phyloP scores from a whole-genome alignment of 108 stramenopile genomes.

The Chaetoceros tenuissimus region DNA sequence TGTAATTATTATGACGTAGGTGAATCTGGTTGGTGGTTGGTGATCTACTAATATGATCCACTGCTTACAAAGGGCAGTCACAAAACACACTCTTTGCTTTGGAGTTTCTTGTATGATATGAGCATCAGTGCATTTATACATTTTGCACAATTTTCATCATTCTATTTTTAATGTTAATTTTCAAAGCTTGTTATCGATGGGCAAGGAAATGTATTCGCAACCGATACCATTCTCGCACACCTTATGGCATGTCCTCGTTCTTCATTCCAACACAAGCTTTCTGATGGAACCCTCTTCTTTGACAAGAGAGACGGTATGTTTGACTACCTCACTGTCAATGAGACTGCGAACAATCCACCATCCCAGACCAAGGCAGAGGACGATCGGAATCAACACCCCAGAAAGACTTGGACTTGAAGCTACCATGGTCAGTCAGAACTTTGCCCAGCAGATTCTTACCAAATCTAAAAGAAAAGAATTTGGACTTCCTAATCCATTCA shows the following conservation, averaged over 20 bases:
- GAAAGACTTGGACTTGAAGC: conserved; percentile 91
- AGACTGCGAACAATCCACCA: conserved; percentile 81
- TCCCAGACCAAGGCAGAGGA: conserved; percentile 31
- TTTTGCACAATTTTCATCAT: too few species aligned
- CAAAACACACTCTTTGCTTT: too few species aligned
- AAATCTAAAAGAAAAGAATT: conserved; percentile 61
- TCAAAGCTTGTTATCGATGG: conserved; percentile 80
- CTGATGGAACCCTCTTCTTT: conserved; percentile 87
- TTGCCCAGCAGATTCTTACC: conserved; percentile 93
- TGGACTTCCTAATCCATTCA: conserved; percentile 92
- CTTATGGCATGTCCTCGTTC: conserved; percentile 94
- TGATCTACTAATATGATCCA: too few species aligned
- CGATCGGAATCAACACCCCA: conserved; percentile 80
- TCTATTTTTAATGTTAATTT: too few species aligned
- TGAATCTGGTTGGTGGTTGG: too few species aligned
- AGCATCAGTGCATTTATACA: too few species aligned
- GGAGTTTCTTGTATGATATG: too few species aligned
- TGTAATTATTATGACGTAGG: too few species aligned
- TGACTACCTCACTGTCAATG: conserved; percentile 90
- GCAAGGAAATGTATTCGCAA: conserved; percentile 88
- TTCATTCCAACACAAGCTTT: conserved; percentile 90
- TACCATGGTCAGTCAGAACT: conserved; percentile 97
- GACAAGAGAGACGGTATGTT: conserved; percentile 94
- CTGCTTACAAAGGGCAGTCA: too few species aligned
- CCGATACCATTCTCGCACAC: conserved; percentile 93